Conservation (phyloP, 225 moss, liverwort and hornwort species). For the Physcomitrium patens region DNA sequence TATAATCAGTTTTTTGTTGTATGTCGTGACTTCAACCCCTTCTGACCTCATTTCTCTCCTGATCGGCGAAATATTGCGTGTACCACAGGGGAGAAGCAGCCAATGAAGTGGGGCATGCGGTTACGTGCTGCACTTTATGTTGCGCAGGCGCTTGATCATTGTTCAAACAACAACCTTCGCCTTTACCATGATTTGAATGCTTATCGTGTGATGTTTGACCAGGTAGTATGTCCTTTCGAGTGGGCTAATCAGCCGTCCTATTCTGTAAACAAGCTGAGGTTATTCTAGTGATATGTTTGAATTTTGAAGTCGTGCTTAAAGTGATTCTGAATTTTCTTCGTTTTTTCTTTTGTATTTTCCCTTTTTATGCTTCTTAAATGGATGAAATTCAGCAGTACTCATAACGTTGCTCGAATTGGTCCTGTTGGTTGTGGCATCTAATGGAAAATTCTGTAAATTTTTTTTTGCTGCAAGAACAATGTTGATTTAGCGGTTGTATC, state of each 20-base stretch:
- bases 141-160: conserved; percentile 66
- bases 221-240: conserved; percentile 22
- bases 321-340: too few relatives aligned
- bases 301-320: neutral
- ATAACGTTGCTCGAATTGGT: neutral
- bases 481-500: neutral
- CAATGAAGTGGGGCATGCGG: conserved; percentile 72
- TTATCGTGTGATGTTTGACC: conserved; percentile 67
- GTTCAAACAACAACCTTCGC: conserved; percentile 53
- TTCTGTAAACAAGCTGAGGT: neutral
- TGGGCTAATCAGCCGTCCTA: neutral
- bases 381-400: neutral
- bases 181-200: conserved; percentile 72
- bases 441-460: neutral
- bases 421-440: too few relatives aligned
- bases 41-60: neutral
- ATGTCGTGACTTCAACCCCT: neutral
- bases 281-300: neutral
- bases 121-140: conserved; percentile 61
- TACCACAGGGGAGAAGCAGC: conserved; percentile 64
- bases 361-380: neutral
- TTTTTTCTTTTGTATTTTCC: neutral
- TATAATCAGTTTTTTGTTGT: neutral
- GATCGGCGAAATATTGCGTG: conserved; percentile 7
- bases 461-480: neutral